These are phyloP conservation scores for Phylloporus sp. DNA, from an alignment of 768 basidiomycete species.

Conservation along the genomic window DNA sequence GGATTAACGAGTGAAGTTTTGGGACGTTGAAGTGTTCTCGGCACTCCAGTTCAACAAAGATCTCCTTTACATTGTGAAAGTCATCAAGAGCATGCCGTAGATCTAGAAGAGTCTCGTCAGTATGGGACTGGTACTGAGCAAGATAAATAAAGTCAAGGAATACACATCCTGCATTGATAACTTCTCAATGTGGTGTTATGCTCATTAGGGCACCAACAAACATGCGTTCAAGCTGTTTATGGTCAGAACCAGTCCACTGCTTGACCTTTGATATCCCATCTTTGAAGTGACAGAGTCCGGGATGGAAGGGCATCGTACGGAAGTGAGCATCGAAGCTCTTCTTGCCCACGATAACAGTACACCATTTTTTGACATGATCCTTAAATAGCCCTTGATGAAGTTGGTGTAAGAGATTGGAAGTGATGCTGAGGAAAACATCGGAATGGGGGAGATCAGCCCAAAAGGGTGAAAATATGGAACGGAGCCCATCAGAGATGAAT, in stretches of 20 bases:
- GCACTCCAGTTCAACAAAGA: not conserved
- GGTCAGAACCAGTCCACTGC: not conserved
- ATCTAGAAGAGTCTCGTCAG: not conserved
- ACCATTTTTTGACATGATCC: slow-evolving; percentile 4
- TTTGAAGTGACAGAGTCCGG: not conserved
- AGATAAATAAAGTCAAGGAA: not conserved
- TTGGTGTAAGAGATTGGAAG: not conserved
- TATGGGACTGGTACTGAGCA: not conserved
- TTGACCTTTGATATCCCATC: not conserved
- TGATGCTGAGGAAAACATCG: not conserved
- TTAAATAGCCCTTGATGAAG: not conserved
- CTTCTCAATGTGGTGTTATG: no score
- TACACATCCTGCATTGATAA: no score
- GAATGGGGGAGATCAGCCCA: not conserved
- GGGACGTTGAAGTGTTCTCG: not conserved
- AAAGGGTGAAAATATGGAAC: not conserved
- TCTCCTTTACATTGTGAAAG: not conserved
- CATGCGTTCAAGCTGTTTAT: not conserved
- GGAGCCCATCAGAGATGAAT: not conserved
- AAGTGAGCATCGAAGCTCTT: not conserved
- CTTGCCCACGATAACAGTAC: rapidly evolving
- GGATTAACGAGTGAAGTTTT: not conserved
- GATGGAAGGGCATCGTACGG: not conserved
- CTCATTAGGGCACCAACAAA: no score
- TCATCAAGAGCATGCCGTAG: not conserved